Evolutionary conservation across 2,329 filamentous ascomycete species (phyloP).

Genomic region (Neurospora sp.): DNA sequence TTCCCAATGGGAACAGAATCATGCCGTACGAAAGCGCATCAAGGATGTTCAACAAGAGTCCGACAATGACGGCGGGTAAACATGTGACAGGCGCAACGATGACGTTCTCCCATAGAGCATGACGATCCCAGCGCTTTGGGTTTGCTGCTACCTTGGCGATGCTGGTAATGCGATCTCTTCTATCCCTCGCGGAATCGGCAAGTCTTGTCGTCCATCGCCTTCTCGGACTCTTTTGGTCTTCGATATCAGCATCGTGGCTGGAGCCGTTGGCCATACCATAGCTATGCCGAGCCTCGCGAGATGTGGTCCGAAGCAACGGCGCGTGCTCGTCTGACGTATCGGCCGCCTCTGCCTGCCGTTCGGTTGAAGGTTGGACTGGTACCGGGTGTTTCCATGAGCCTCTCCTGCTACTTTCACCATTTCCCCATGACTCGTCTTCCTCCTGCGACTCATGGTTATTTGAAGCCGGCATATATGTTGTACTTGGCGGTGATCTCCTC

Average conservation of each 20-base stretch:
- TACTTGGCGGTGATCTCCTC: constrained; percentile 35
- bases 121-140: constrained; percentile 63
- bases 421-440: constrained; percentile 9
- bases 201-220: constrained; percentile 27
- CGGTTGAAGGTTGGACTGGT: not conserved
- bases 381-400: not conserved
- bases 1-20: constrained; percentile 89
- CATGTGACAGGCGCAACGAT: constrained; percentile 60
- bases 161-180: constrained; percentile 14
- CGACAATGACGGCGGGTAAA: constrained; percentile 79
- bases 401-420: not conserved
- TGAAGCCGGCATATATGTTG: not conserved
- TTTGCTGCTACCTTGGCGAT: constrained; percentile 32
- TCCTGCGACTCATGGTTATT: constrained; percentile 2
- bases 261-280: constrained; percentile 13
- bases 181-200: constrained; percentile 16
- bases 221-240: constrained; percentile 35
- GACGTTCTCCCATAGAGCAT: constrained; percentile 51
- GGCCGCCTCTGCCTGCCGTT: not conserved
- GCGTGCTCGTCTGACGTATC: constrained; percentile 30
- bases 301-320: constrained; percentile 32
- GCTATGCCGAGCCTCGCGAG: constrained; percentile 17
- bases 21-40: constrained; percentile 94
- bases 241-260: constrained; percentile 31
- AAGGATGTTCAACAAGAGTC: constrained; percentile 80